Percentiles rank a stretch among this genome's conserved stretches.
Evolutionary conservation across 495 filamentous ascomycete genomes (phyloP).

Genomic region (Tuber calosporum): DNA sequence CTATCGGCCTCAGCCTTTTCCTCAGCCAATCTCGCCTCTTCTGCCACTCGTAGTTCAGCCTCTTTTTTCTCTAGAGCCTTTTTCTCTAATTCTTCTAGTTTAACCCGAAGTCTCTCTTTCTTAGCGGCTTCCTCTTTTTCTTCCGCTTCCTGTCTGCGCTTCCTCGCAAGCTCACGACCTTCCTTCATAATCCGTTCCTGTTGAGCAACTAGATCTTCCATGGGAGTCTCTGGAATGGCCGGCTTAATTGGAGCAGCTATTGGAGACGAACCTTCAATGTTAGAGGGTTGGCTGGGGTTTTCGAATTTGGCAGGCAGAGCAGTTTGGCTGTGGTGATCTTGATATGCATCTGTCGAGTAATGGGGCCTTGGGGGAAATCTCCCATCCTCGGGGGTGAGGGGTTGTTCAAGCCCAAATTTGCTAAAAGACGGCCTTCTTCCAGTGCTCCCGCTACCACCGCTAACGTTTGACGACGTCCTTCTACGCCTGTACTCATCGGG

Average conservation of each 20-base stretch:
- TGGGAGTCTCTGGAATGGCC: slow-evolving; percentile 44
- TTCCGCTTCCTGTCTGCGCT: slow-evolving; percentile 73
- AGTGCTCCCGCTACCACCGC: slow-evolving; percentile 74
- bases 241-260: background rate
- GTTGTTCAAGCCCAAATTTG: slow-evolving; percentile 32
- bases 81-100: slow-evolving; percentile 69
- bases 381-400: slow-evolving; percentile 41
- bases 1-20: slow-evolving; percentile 41
- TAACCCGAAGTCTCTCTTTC: slow-evolving; percentile 73
- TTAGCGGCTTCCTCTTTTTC: slow-evolving; percentile 69
- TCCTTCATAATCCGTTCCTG: slow-evolving; percentile 86
- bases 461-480: slow-evolving; percentile 89
- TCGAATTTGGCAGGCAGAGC: background rate
- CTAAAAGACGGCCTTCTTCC: slow-evolving; percentile 41
- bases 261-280: background rate
- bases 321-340: background rate
- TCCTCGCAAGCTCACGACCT: slow-evolving; percentile 65
- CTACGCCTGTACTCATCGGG: slow-evolving; percentile 69
- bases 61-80: slow-evolving; percentile 60
- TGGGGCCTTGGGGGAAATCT: slow-evolving; percentile 31
- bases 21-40: slow-evolving; percentile 47
- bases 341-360: background rate
- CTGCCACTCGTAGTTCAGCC: slow-evolving; percentile 50
- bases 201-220: slow-evolving; percentile 56
- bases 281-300: background rate